These are phyloP conservation scores for Beauveria bassiana DNA, from an alignment of 2,329 filamentous ascomycete genomes.

Conservation along the genomic window DNA sequence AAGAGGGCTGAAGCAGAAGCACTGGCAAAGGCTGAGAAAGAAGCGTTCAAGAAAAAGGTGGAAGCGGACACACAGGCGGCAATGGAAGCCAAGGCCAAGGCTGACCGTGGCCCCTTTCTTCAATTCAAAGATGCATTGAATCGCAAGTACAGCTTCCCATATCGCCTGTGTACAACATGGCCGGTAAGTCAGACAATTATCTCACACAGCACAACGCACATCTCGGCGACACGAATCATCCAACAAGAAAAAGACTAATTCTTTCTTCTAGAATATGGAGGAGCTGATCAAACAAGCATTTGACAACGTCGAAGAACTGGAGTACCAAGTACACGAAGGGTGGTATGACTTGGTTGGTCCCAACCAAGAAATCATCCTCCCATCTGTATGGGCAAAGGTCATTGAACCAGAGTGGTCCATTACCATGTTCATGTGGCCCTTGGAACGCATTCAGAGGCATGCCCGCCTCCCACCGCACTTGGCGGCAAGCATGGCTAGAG, in stretches of 20 bases:
- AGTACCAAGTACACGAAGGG: constrained; percentile 67
- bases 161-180: constrained; percentile 78
- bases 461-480: not conserved
- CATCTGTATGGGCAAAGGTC: constrained; percentile 70
- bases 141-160: constrained; percentile 88
- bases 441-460: constrained; percentile 26
- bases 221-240: too few relatives aligned
- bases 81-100: constrained; percentile 41
- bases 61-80: constrained; percentile 45
- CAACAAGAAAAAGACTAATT: not conserved
- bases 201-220: not conserved
- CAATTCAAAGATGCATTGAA: constrained; percentile 88
- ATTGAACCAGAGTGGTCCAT: constrained; percentile 61
- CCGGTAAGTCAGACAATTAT: constrained; percentile 45
- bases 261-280: constrained; percentile 62
- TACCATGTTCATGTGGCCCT: constrained; percentile 53
- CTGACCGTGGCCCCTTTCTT: constrained; percentile 60
- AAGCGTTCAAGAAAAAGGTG: constrained; percentile 37
- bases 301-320: constrained; percentile 67
- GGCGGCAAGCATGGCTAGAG: constrained; percentile 11
- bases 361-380: constrained; percentile 74
- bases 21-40: constrained; percentile 28
- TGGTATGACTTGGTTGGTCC: constrained; percentile 76
- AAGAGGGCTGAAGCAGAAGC: constrained; percentile 29
- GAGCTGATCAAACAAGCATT: constrained; percentile 81